Percentiles rank a stretch among this genome's conserved stretches.
Evolutionary conservation across 2,329 filamentous ascomycete species (phyloP).

Genomic region (Plenodomus lindquistii): DNA sequence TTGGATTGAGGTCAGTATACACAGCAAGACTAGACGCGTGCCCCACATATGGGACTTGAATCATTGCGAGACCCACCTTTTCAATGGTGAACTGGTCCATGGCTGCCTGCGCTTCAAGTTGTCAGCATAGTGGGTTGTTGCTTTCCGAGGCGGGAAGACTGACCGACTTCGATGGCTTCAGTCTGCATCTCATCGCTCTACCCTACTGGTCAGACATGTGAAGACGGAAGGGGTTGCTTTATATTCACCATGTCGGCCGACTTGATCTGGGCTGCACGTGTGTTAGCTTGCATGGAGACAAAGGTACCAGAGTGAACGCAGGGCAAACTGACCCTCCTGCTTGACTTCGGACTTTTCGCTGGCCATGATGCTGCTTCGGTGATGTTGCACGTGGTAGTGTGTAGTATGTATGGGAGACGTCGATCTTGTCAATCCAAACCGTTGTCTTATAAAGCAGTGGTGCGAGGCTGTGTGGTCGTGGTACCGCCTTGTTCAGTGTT

Average conservation of each 20-base stretch:
- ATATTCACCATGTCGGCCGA: constrained; percentile 93
- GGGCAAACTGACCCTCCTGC: constrained; percentile 54
- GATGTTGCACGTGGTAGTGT: constrained; percentile 1
- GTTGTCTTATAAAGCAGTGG: constrained; percentile 8
- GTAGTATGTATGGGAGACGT: not conserved
- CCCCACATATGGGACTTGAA: not conserved
- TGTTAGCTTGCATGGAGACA: constrained; percentile 28
- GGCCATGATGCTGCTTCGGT: constrained; percentile 36
- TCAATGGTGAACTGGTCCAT: constrained; percentile 74
- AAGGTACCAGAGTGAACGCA: constrained; percentile 10
- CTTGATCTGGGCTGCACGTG: constrained; percentile 82
- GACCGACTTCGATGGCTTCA: constrained; percentile 94
- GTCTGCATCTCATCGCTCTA: constrained; percentile 97
- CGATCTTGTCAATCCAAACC: constrained; percentile 1
- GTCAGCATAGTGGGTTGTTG: constrained; percentile 27
- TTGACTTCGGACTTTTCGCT: constrained; percentile 68
- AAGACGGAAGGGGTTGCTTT: not conserved
- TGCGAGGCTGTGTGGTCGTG: constrained; percentile 19
- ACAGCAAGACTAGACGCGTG: not conserved
- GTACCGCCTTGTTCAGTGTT: constrained; percentile 16
- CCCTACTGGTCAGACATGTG: constrained; percentile 18
- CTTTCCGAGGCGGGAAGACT: constrained; percentile 41
- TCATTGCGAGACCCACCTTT: constrained; percentile 57
- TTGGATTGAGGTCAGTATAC: constrained; percentile 44
- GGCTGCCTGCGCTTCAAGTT: constrained; percentile 64